phyloP scores from a whole-genome alignment of 495 filamentous ascomycete genomes.

The Cetradonia linearis region DNA sequence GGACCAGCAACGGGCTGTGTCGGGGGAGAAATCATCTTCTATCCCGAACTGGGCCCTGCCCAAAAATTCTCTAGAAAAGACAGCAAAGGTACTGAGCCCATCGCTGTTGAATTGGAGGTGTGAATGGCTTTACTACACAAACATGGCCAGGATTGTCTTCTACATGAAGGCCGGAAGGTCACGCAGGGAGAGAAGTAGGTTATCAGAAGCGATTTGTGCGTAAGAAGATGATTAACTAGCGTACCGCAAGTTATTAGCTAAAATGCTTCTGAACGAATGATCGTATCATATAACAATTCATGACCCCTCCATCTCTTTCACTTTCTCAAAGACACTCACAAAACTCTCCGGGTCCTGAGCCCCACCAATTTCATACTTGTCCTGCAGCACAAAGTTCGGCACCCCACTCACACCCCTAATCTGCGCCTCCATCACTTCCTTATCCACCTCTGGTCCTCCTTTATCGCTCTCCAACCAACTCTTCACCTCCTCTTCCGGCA shows the following conservation, averaged over 20 bases:
- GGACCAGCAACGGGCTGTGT: slow-evolving; percentile 53
- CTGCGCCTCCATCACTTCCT: slow-evolving; percentile 52
- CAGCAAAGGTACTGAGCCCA: slow-evolving; percentile 44
- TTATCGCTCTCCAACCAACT: slow-evolving; percentile 51
- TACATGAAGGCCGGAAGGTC: slow-evolving; percentile 81
- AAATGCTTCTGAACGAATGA: not conserved
- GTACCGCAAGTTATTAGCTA: not conserved
- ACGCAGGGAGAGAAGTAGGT: slow-evolving; percentile 85
- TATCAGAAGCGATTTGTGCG: slow-evolving; percentile 75
- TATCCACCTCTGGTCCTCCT: slow-evolving; percentile 61
- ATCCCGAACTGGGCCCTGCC: slow-evolving; percentile 47
- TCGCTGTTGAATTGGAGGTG: slow-evolving; percentile 61
- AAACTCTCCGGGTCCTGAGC: slow-evolving; percentile 53
- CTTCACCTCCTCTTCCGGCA: slow-evolving; percentile 49
- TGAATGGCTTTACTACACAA: slow-evolving; percentile 81
- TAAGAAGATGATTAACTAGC: slow-evolving; percentile 38
- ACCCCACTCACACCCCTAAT: slow-evolving; percentile 54
- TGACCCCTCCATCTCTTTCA: slow-evolving; percentile 34
- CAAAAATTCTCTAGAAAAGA: slow-evolving; percentile 39
- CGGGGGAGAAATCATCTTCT: slow-evolving; percentile 89
- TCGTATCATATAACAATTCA: not conserved
- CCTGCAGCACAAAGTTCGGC: slow-evolving; percentile 63
- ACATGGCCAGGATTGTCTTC: slow-evolving; percentile 79
- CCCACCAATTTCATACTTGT: slow-evolving; percentile 50
- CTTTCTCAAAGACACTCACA: slow-evolving; percentile 43